Evolutionary conservation across 2,329 filamentous ascomycete species (phyloP).

Genomic region (Paecilomyces variotii): DNA sequence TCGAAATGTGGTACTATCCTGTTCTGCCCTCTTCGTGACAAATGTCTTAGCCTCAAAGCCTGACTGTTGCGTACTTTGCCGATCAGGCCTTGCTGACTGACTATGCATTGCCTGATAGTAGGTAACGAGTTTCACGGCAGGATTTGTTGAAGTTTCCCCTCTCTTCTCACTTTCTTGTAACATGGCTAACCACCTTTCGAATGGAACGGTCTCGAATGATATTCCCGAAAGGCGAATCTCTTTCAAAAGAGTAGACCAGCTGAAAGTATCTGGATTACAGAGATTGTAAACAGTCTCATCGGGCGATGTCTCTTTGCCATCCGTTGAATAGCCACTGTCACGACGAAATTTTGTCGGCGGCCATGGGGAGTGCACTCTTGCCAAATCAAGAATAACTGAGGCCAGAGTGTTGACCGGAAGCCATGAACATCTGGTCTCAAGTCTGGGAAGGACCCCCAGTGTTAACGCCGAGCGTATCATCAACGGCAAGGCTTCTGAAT

Average conservation of each 20-base stretch:
- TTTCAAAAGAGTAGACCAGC: constrained; percentile 26
- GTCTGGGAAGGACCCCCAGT: constrained; percentile 15
- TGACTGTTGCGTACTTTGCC: background rate
- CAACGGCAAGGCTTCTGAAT: constrained; percentile 23
- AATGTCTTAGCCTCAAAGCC: constrained; percentile 9
- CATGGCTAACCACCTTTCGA: constrained; percentile 25
- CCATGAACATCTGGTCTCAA: constrained; percentile 5
- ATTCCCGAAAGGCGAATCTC: constrained; percentile 22
- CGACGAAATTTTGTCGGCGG: background rate
- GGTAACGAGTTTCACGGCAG: constrained; percentile 23
- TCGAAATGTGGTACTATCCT: constrained; percentile 19
- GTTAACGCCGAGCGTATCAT: constrained; percentile 25
- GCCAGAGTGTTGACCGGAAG: background rate
- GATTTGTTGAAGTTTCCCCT: constrained; percentile 21
- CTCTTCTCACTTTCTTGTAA: constrained; percentile 20
- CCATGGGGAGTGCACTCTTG: background rate
- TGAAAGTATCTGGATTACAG: constrained; percentile 22
- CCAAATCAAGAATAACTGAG: background rate
- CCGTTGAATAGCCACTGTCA: background rate
- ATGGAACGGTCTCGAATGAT: constrained; percentile 24
- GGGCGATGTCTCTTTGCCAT: background rate
- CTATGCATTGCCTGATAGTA: constrained; percentile 24
- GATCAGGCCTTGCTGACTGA: background rate
- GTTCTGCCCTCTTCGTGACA: constrained; percentile 19
- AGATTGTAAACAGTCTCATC: constrained; percentile 25